Base-by-base conservation (phyloP, 2,329 filamentous ascomycete species). In the Cladosporium sp. region DNA sequence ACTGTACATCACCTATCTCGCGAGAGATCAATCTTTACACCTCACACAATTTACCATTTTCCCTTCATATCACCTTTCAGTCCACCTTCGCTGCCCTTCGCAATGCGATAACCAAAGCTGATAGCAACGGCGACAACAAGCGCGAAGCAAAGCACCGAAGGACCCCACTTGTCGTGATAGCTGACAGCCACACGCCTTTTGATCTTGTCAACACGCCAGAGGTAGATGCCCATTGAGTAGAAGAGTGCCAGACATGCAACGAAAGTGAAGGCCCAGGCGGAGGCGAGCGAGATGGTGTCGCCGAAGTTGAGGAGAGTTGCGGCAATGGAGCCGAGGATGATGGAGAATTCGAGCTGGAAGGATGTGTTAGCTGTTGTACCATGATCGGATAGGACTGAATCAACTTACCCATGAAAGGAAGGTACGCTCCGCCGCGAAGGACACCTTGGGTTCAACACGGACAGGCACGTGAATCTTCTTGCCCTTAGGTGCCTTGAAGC, bases 381-480 rank as follows among this genome's bases (percentile, higher is more conserved):
- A 5, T 51, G 45, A 37, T 30, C 34, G 19, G 51, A 15, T 51
- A n/a, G 34, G 25, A 55, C 6, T 8, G 14, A 1, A 77, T 12
- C 14, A 47, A 70, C 85, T 78, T 76, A 89, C 87, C 92, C 94
- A 99, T 63, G 91, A 90, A 59, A 99, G 82, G 76, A 97, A 99
- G 0, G 94, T 99, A 64, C 94, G 85, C 75, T 99, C 94, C 0
- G 92, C 92, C 20, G 94, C 94, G 72, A 99, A 96, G 74, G 92
- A 96, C 52, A 99, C 94, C 77, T 99, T 99, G 36, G 94, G 94
- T 75, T 99, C 94, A 36, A 99, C 92, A 51, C 94, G 87, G 58
- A 97, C 88, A 14, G 93, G 93, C 22, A 99, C 94, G 69, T 97
- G 93, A 60, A 99, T 97, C 73, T 90, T 76, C 84, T 92, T 93